Evolutionary conservation across 352 stramenopile genomes (phyloP).

Genomic region (Phytophthora macrochlamydospora): DNA sequence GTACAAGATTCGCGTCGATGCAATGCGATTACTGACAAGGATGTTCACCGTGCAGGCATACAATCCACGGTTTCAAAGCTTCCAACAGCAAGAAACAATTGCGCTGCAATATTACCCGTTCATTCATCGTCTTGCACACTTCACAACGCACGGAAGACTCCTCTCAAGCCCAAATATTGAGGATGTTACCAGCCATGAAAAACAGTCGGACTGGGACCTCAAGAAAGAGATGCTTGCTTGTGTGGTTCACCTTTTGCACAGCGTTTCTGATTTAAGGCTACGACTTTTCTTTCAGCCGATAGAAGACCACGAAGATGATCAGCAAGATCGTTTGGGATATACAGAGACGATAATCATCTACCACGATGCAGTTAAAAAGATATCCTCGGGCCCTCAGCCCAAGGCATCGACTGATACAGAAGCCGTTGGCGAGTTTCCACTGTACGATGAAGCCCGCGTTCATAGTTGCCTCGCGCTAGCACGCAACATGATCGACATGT

Average conservation of each 20-base stretch:
- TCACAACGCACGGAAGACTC: constrained; percentile 58
- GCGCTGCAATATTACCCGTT: constrained; percentile 67
- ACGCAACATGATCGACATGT: constrained; percentile 62
- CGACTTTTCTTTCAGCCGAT: constrained; percentile 48
- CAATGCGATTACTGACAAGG: constrained; percentile 53
- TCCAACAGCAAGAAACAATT: constrained; percentile 60
- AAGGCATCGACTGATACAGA: not conserved
- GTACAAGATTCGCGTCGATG: constrained; percentile 59
- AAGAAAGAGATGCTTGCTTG: constrained; percentile 72
- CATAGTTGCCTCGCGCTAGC: constrained; percentile 62
- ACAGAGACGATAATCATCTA: constrained; percentile 60
- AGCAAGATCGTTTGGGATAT: constrained; percentile 24
- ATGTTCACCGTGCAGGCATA: constrained; percentile 72
- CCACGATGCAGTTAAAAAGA: constrained; percentile 40
- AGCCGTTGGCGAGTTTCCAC: too few relatives aligned
- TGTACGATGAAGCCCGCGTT: constrained; percentile 59
- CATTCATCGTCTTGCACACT: constrained; percentile 46
- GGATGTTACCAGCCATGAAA: not conserved
- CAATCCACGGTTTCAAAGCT: constrained; percentile 48
- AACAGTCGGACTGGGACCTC: constrained; percentile 33
- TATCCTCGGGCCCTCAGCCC: not conserved
- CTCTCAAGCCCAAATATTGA: constrained; percentile 17
- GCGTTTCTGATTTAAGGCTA: constrained; percentile 50
- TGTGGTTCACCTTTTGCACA: constrained; percentile 64
- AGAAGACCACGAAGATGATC: not conserved